phyloP scores from a whole-genome alignment of 495 filamentous ascomycete genomes.

The Podospora pseudopauciseta region DNA sequence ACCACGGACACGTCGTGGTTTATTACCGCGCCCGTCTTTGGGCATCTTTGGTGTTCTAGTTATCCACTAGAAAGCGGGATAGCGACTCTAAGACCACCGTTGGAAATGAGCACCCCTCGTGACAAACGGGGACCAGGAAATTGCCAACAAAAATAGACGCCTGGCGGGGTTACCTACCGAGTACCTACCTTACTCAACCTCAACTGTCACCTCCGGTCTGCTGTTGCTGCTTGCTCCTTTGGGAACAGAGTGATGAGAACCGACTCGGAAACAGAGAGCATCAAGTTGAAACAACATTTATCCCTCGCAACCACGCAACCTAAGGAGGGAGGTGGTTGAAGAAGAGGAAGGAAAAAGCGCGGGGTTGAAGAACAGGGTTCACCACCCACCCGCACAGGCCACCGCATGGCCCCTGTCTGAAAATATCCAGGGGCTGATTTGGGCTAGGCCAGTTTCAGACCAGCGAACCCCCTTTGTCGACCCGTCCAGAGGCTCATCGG shows the following conservation, averaged over 20 bases:
- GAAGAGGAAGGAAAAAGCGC: background rate
- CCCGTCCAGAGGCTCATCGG: background rate
- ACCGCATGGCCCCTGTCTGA: background rate
- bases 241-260: background rate
- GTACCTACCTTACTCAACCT: too few relatives aligned
- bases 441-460: constrained; percentile 32
- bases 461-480: constrained; percentile 25
- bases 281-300: background rate
- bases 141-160: constrained; percentile 3
- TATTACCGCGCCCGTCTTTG: background rate
- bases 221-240: too few relatives aligned
- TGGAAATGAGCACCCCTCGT: constrained; percentile 3
- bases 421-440: constrained; percentile 16
- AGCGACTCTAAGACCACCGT: background rate
- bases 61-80: background rate
- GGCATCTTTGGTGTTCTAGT: background rate
- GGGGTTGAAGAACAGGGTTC: constrained; percentile 12
- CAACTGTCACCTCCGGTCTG: too few relatives aligned
- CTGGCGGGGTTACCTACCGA: background rate
- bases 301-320: background rate
- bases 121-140: constrained; percentile 3
- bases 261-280: background rate
- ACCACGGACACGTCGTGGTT: background rate
- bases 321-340: background rate
- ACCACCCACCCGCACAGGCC: constrained; percentile 7